These are phyloP conservation scores for Echinosophora koreensis DNA, from an alignment of 306 rosid species.

Conservation along the genomic window DNA sequence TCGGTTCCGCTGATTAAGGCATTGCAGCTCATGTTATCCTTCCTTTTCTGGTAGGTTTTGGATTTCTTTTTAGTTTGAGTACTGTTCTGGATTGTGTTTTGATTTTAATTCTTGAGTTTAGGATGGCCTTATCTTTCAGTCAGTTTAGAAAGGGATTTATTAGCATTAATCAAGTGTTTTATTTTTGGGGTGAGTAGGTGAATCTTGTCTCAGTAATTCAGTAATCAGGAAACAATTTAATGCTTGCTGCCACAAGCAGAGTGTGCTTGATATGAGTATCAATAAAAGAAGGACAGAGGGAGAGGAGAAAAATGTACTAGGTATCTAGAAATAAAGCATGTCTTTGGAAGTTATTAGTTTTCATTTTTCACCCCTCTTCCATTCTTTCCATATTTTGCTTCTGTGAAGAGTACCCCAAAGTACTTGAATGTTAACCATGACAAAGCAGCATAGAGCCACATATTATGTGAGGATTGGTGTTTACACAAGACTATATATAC, in stretches of 20 bases:
- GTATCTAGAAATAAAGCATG: background rate
- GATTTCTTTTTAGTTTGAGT: background rate
- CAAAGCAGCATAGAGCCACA: background rate
- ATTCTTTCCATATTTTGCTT: background rate
- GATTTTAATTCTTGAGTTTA: background rate
- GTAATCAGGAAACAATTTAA: slow-evolving; percentile 20
- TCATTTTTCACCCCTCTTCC: background rate
- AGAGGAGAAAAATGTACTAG: background rate
- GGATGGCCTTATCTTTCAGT: background rate
- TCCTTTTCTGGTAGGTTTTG: slow-evolving; percentile 82
- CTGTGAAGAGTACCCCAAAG: background rate
- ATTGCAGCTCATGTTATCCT: slow-evolving; percentile 87
- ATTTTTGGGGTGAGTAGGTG: slow-evolving; percentile 1
- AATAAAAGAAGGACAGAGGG: background rate
- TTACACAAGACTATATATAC: background rate
- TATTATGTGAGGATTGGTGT: slow-evolving; percentile 4
- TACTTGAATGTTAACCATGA: background rate
- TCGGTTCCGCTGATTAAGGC: slow-evolving; percentile 87
- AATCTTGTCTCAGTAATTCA: slow-evolving; percentile 12
- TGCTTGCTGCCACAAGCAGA: background rate
- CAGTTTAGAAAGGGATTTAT: slow-evolving; percentile 1
- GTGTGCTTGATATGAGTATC: background rate
- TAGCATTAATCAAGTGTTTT: slow-evolving; percentile 1
- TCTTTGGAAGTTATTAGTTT: background rate
- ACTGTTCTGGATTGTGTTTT: background rate